Evolutionary conservation across 2,329 filamentous ascomycete genomes (phyloP).

Genomic region (Byssoonygena ceratinophila): DNA sequence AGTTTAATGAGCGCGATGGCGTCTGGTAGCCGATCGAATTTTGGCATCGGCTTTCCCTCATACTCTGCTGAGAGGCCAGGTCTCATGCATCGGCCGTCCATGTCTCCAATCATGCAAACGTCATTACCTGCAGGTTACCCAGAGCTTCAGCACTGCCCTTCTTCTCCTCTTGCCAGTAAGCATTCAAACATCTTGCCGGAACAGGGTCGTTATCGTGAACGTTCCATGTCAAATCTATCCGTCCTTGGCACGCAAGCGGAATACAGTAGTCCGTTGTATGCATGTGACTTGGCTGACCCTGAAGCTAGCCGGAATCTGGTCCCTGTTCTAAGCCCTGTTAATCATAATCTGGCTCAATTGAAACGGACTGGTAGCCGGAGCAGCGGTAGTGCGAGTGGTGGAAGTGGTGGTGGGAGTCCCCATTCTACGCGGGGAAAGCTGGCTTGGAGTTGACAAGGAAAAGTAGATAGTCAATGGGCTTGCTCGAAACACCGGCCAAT

Average conservation of each 20-base stretch:
- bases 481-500: background rate
- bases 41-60: constrained; percentile 29
- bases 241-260: constrained; percentile 30
- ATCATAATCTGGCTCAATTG: constrained; percentile 34
- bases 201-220: constrained; percentile 28
- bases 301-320: constrained; percentile 26
- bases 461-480: background rate
- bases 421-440: constrained; percentile 29
- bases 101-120: constrained; percentile 26
- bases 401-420: constrained; percentile 33
- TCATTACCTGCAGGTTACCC: constrained; percentile 29
- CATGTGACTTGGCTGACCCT: constrained; percentile 25
- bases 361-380: constrained; percentile 38
- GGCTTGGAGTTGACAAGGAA: constrained; percentile 16
- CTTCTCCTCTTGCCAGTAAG: constrained; percentile 27
- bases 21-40: constrained; percentile 25
- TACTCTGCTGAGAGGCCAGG: constrained; percentile 21
- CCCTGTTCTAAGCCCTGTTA: constrained; percentile 20
- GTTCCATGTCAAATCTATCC: constrained; percentile 36
- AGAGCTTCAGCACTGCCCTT: constrained; percentile 21
- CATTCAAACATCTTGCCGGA: constrained; percentile 26
- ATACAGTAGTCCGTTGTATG: constrained; percentile 26
- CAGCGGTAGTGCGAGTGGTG: constrained; percentile 35
- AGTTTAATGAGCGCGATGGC: constrained; percentile 22
- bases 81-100: constrained; percentile 26